Base-by-base conservation (phyloP, 495 filamentous ascomycete species). In the Rhypophila decipiens region DNA sequence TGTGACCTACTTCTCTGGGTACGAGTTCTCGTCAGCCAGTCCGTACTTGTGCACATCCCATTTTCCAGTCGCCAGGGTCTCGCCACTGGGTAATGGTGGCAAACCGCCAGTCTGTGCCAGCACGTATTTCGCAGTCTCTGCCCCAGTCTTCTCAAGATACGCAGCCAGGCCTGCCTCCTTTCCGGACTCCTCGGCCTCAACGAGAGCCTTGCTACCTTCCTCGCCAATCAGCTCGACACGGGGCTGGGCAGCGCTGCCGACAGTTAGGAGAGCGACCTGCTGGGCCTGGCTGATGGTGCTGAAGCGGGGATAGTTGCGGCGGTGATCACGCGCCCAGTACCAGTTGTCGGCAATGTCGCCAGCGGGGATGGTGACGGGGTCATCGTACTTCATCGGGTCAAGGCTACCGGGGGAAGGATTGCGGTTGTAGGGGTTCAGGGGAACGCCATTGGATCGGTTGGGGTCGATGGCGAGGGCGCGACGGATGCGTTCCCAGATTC, bases 311-410 rank as follows among this genome's bases (percentile, higher is more conserved):
- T 97, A 98, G 59, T 75, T 79, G 58, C 94, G 82, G 40, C 93
- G 85, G 43, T 73, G 67, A 57, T 98, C 93, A 46, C 93, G 89
- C 72, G 94, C 94, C 87, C 89, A 98, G 79, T 98, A 98, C 33
- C 93, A 80, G 68, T 98, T 98, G 61, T 95, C 93, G 56, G 93
- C 93, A 52, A 98, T 81, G 66, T 99, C 93, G 46, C 81, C 90
- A 2, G 93, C 87, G n/a, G 94, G 93, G 0, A 86, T 27, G 11
- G 91, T 96, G 40, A 94, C 87, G 13, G 90, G 90, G 61, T 97
- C 94, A 64, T 87, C 82, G 70, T 96, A 98, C 22, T 65, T 63
- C 19, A 77, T 60, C 21, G 94, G 90, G 56, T 88, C 83, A 61
- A 84, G 72, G 51, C 77, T 74, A 52, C 88, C 93, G 5, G 94